phyloP scores from a whole-genome alignment of 2,329 filamentous ascomycete genomes.

The Aspergillus eucalypticola region DNA sequence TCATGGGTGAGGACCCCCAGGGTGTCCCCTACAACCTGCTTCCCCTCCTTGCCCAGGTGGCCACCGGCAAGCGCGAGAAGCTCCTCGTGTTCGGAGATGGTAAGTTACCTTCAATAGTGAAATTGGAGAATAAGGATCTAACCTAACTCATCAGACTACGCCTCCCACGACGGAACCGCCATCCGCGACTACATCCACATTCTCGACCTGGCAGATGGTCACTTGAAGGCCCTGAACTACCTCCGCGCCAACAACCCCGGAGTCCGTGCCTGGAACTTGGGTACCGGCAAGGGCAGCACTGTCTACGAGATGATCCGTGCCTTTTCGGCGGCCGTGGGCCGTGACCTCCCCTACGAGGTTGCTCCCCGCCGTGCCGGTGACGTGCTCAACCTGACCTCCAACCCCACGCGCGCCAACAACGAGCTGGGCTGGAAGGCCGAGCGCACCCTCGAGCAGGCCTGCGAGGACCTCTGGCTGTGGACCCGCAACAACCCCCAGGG shows the following conservation, averaged over 20 bases:
- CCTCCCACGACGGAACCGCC: slow-evolving; percentile 50
- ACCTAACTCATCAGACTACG: slow-evolving; percentile 66
- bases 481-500: slow-evolving; percentile 95
- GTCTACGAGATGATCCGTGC: slow-evolving; percentile 98
- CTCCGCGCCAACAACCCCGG: slow-evolving; percentile 65
- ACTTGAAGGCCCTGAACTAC: slow-evolving; percentile 68
- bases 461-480: slow-evolving; percentile 94
- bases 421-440: slow-evolving; percentile 93
- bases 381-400: slow-evolving; percentile 91
- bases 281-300: slow-evolving; percentile 90
- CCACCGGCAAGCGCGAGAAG: slow-evolving; percentile 91
- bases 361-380: slow-evolving; percentile 80
- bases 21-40: slow-evolving; percentile 95
- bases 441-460: slow-evolving; percentile 87
- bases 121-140: neutral
- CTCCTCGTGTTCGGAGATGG: slow-evolving; percentile 91
- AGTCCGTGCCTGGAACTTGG: slow-evolving; percentile 93
- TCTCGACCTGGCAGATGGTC: slow-evolving; percentile 53
- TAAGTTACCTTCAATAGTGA: slow-evolving; percentile 46
- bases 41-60: slow-evolving; percentile 90
- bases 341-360: slow-evolving; percentile 82
- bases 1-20: slow-evolving; percentile 98
- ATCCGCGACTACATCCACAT: slow-evolving; percentile 75
- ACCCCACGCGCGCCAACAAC: slow-evolving; percentile 80
- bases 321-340: slow-evolving; percentile 83